Evolutionary conservation across 1,284 basidiomycete genomes (phyloP), one percentile per base, ranked within the genome.

Genomic region (Volvariella surrecta): DNA sequence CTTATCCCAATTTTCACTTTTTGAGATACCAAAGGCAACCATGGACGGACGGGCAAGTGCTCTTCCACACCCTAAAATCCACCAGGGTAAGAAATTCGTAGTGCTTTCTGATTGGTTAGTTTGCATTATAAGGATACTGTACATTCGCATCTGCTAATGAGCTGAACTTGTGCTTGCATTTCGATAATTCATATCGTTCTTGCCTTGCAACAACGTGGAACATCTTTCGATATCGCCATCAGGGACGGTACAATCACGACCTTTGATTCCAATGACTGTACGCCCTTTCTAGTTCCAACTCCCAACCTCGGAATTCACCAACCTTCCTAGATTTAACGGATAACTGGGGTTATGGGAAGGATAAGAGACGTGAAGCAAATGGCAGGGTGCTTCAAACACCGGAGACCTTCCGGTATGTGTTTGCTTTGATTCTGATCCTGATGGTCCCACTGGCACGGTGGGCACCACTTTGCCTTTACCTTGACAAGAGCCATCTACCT

Each of bases 191-290:
- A 37, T 30, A 30, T 4, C 9, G 7, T 28, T 15, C 13, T 9
- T 34, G 17, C 24, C 31, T 13, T 20, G 15, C 17, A 16, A 7
- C 22, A 38, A 11, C 8, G 10, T 32, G 17, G n/a, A 32, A 20
- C 22, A 19, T 19, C n/a, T 28, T 24, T 20, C 8, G 18, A 6
- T n/a, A 19, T 6, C 34, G 13, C 43, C 31, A 39, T 28, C 58
- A 88, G 83, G 90, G 91, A 93, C 66, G 91, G 90, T 55, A 95
- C 89, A 17, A 94, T 94, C 63, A 94, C 90, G 4, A 89, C 79
- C 39, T 76, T 75, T 54, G 90, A 95, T 63, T 90, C 87, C 16
- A 95, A 95, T 63, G 92, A 95, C 58, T 91, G 87, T 88, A 58
- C 52, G 82, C 63, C 32, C 43, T 11, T 11, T 45, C 10, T 39